phyloP scores from a whole-genome alignment of 805 yeast genomes.

The Candida methanosorbosa region DNA sequence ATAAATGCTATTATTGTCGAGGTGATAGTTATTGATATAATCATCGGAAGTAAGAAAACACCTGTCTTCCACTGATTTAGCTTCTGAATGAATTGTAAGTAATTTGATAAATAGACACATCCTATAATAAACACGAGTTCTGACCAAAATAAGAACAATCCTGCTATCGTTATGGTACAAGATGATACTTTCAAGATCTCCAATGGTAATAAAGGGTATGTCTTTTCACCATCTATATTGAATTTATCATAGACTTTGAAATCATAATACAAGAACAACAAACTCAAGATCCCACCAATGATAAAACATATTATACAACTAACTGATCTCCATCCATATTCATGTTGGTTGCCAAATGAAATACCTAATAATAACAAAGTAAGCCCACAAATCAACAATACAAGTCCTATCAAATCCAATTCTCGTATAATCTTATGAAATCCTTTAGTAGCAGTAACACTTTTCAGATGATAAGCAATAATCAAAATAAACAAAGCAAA shows the following conservation, averaged over 20 bases:
- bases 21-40: slow-evolving; percentile 32
- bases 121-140: slow-evolving; percentile 33
- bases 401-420: slow-evolving; percentile 45
- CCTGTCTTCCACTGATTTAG: slow-evolving; percentile 39
- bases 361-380: slow-evolving; percentile 38
- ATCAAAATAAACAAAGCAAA: slow-evolving; percentile 29
- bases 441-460: not conserved
- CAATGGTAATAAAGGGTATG: slow-evolving; percentile 36
- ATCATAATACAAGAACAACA: slow-evolving; percentile 30
- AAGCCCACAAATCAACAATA: slow-evolving; percentile 31
- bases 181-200: slow-evolving; percentile 29
- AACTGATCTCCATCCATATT: slow-evolving; percentile 47
- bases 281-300: slow-evolving; percentile 31
- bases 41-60: slow-evolving; percentile 34
- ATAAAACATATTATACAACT: slow-evolving; percentile 40
- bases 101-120: slow-evolving; percentile 31
- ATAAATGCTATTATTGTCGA: slow-evolving; percentile 31
- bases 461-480: slow-evolving; percentile 34
- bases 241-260: slow-evolving; percentile 24
- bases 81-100: slow-evolving; percentile 40
- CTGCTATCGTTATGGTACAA: slow-evolving; percentile 19
- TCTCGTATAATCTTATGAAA: no score
- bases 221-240: slow-evolving; percentile 3
- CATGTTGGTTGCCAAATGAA: slow-evolving; percentile 40
- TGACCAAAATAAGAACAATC: slow-evolving; percentile 15